Conservation (phyloP, 2,329 filamentous ascomycete genomes). For the Monosporascus sp. region DNA sequence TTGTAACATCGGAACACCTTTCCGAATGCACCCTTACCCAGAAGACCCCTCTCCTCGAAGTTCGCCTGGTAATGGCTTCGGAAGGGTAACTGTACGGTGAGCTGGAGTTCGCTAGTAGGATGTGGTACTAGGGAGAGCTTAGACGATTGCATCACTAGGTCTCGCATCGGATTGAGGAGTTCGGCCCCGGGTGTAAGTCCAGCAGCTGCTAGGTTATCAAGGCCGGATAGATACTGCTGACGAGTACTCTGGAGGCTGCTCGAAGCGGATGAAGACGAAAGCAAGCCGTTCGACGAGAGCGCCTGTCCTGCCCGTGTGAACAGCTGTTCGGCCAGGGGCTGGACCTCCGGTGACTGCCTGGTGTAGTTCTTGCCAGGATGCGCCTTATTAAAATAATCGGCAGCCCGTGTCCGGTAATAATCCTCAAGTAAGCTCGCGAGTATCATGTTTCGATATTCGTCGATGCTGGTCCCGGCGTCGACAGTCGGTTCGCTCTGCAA, state of each 20-base stretch:
- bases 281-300: conserved; percentile 18
- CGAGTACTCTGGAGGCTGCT: conserved; percentile 13
- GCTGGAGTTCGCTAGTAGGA: conserved; percentile 17
- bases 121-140: conserved; percentile 15
- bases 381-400: conserved; percentile 21
- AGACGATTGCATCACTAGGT: conserved; percentile 16
- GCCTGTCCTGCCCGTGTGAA: conserved; percentile 19
- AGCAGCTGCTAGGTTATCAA: conserved; percentile 19
- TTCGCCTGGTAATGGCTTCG: conserved; percentile 23
- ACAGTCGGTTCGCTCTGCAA: conserved; percentile 3
- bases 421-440: conserved; percentile 27
- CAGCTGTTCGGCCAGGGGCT: conserved; percentile 16
- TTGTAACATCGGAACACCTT: conserved; percentile 27
- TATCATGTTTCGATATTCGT: conserved; percentile 27
- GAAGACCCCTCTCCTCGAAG: conserved; percentile 21
- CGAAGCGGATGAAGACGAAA: conserved; percentile 13
- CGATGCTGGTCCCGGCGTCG: conserved; percentile 9
- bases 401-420: conserved; percentile 21
- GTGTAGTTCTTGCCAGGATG: conserved; percentile 17
- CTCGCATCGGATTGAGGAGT: conserved; percentile 16
- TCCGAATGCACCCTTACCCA: conserved; percentile 27
- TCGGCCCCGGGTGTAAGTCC: conserved; percentile 8
- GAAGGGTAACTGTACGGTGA: conserved; percentile 10
- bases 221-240: conserved; percentile 21
- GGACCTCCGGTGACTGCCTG: conserved; percentile 22